Conservation (phyloP, 2,329 filamentous ascomycete genomes). For the Penicillium psychrosexuale region DNA sequence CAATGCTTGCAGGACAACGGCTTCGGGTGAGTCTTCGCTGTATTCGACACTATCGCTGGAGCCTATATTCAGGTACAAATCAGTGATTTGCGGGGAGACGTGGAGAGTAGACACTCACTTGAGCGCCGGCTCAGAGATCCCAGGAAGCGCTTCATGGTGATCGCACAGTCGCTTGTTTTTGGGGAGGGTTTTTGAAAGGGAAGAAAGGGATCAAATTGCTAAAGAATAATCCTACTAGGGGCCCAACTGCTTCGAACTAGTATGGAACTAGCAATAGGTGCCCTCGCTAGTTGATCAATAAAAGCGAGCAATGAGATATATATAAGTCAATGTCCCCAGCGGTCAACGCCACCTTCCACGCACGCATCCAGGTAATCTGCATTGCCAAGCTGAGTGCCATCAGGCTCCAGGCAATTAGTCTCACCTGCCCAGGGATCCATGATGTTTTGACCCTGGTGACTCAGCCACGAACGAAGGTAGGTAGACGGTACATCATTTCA, state of each 20-base stretch:
- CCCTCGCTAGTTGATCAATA: not conserved
- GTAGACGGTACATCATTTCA: not conserved
- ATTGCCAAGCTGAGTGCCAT: not conserved
- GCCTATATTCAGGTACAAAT: constrained; percentile 16
- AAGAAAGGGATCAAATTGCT: not conserved
- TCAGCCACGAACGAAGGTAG: not conserved
- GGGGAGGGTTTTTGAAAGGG: not conserved
- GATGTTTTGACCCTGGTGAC: not conserved
- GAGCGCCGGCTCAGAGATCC: constrained; percentile 31
- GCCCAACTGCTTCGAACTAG: not conserved
- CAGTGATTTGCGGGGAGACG: constrained; percentile 7
- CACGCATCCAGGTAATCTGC: not conserved
- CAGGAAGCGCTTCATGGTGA: constrained; percentile 39
- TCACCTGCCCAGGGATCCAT: not conserved
- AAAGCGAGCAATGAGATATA: not conserved
- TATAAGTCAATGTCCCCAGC: not conserved
- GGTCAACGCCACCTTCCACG: constrained; percentile 7
- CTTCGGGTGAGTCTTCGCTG: constrained; percentile 40
- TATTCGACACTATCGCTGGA: constrained; percentile 24
- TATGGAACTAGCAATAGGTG: not conserved
- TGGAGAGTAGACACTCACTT: constrained; percentile 25
- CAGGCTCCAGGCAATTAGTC: constrained; percentile 2
- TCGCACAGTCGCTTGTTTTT: not conserved
- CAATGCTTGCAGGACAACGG: constrained; percentile 40
- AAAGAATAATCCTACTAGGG: constrained; percentile 1